Evolutionary conservation across 2,329 filamentous ascomycete species (phyloP).

Genomic region (Fusarium sacchari): DNA sequence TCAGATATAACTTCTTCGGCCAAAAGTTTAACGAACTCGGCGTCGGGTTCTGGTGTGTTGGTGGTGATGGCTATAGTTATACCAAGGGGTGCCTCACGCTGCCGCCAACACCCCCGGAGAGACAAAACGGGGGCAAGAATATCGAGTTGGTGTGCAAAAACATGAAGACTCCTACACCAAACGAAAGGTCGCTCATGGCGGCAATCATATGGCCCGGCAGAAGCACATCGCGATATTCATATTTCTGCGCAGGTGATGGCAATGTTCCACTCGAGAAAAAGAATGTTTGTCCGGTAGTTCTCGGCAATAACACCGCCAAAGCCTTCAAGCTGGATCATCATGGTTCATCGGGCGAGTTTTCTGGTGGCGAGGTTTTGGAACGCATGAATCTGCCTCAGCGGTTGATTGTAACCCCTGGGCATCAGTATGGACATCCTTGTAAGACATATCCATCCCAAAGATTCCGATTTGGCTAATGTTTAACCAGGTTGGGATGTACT

Average conservation of each 20-base stretch:
- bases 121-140: too few species aligned
- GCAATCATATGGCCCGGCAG: too few species aligned
- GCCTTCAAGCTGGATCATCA: background rate
- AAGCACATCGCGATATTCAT: too few species aligned
- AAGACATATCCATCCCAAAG: too few species aligned
- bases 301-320: too few species aligned
- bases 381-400: fast-evolving
- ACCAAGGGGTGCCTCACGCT: too few species aligned
- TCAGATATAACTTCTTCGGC: background rate
- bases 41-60: background rate
- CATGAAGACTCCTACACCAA: too few species aligned
- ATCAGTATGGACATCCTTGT: background rate
- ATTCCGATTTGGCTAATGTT: too few species aligned
- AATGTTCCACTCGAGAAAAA: background rate
- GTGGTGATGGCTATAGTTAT: background rate
- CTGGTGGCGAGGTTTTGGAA: fast-evolving
- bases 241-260: background rate
- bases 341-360: background rate
- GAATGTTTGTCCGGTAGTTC: fast-evolving
- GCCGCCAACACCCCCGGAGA: too few species aligned
- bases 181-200: too few species aligned
- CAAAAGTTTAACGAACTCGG: fast-evolving
- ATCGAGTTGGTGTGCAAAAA: too few species aligned
- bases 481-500: background rate
- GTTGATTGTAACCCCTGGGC: fast-evolving